Percentiles rank a stretch among this genome's conserved stretches.
Conservation (phyloP, 306 rosid genomes). For the Prosopis cineraria region DNA sequence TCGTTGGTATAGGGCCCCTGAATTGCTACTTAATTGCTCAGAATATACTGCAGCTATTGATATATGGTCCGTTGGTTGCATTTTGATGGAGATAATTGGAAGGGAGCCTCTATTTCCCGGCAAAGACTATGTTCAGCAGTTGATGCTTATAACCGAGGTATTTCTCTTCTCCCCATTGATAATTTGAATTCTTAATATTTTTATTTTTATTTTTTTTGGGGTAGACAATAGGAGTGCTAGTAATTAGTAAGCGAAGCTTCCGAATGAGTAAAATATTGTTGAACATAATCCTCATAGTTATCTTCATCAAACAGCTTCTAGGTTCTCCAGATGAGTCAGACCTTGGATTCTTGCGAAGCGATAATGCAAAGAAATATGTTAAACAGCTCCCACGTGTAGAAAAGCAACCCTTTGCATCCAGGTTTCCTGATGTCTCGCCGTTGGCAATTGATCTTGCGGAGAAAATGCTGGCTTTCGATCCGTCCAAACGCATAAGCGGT, state of each 20-base stretch:
- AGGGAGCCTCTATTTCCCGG: conserved; percentile 78
- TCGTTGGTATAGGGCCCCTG: conserved; percentile 81
- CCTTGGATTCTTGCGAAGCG: conserved; percentile 94
- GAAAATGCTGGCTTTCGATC: conserved; percentile 91
- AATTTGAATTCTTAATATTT: conserved; percentile 12
- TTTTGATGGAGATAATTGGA: conserved; percentile 63
- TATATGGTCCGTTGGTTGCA: conserved; percentile 79
- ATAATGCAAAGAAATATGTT: conserved; percentile 88
- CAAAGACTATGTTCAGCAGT: conserved; percentile 72
- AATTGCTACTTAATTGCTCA: conserved; percentile 65
- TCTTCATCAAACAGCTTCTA: conserved; percentile 56
- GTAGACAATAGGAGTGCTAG: not conserved
- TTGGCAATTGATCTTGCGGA: conserved; percentile 90
- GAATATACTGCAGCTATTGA: conserved; percentile 78
- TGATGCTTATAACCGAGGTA: conserved; percentile 71
- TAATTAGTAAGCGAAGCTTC: not conserved
- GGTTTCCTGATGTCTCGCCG: conserved; percentile 69
- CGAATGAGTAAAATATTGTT: conserved; percentile 12
- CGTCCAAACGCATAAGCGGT: conserved; percentile 90
- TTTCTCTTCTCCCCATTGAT: not conserved
- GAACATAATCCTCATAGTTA: conserved; percentile 20
- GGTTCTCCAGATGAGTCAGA: conserved; percentile 92
- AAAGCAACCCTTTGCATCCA: conserved; percentile 62
- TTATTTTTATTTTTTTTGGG: conserved; percentile 23
- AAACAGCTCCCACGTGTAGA: conserved; percentile 82